These are phyloP conservation scores for Henningerozyma blattae DNA, from an alignment of 805 yeast genomes.

Conservation along the genomic window DNA sequence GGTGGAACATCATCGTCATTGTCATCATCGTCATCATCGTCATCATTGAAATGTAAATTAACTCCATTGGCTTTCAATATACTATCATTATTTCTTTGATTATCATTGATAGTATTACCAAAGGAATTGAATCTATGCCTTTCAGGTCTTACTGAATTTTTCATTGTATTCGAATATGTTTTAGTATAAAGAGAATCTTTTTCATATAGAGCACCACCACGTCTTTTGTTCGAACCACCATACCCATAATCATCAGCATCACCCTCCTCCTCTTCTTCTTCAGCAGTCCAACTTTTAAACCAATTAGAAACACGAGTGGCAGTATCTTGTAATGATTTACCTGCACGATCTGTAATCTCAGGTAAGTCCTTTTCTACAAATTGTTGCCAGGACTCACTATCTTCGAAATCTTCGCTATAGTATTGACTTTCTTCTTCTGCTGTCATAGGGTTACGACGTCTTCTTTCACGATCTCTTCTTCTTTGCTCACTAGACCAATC, in stretches of 20 bases:
- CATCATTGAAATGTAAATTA: too few species aligned
- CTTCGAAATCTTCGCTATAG: constrained; percentile 29
- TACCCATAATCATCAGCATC: background rate
- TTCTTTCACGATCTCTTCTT: constrained; percentile 13
- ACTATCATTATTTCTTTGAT: constrained; percentile 14
- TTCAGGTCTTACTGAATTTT: constrained; percentile 7
- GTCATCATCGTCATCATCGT: constrained; percentile 11
- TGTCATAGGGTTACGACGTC: constrained; percentile 6
- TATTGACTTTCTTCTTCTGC: constrained; percentile 8
- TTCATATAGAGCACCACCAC: background rate
- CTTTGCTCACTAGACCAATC: constrained; percentile 6
- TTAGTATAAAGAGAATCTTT: background rate
- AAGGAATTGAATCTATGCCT: constrained; percentile 22
- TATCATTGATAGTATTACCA: constrained; percentile 23
- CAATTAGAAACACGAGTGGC: constrained; percentile 63
- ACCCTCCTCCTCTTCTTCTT: constrained; percentile 3
- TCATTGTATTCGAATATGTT: background rate
- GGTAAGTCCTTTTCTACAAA: constrained; percentile 44
- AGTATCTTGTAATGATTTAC: constrained; percentile 73
- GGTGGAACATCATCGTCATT: constrained; percentile 26
- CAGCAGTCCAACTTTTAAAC: constrained; percentile 31
- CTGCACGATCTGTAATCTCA: constrained; percentile 53
- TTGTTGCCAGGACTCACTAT: constrained; percentile 41
- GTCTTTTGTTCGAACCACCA: constrained; percentile 1
- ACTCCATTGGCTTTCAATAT: constrained; percentile 16